phyloP scores from a whole-genome alignment of 495 filamentous ascomycete genomes.

The Xylona heveae region DNA sequence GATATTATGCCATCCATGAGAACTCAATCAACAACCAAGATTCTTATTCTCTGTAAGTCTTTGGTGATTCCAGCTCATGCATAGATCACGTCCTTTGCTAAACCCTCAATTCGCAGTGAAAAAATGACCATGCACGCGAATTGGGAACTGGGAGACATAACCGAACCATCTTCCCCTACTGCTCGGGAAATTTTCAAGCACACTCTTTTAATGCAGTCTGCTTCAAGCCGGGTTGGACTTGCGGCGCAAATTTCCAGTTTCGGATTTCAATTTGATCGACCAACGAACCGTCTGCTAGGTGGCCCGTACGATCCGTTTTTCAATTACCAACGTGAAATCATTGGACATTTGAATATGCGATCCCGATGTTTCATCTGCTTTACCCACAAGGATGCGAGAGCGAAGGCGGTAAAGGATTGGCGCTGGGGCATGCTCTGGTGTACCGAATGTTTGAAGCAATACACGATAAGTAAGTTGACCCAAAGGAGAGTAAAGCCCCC shows the following conservation, averaged over 20 bases:
- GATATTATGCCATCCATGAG: too few relatives aligned
- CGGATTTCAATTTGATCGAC: neutral
- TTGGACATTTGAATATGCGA: neutral
- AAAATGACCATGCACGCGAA: too few relatives aligned
- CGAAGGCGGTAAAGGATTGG: neutral
- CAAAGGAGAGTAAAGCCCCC: too few relatives aligned
- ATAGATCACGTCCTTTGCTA: too few relatives aligned
- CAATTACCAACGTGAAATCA: conserved; percentile 2
- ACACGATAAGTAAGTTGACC: conserved; percentile 1
- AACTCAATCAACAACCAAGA: too few relatives aligned
- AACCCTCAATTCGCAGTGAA: too few relatives aligned
- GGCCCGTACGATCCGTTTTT: conserved; percentile 1
- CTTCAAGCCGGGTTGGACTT: neutral
- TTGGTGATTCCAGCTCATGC: too few relatives aligned
- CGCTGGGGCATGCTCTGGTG: neutral
- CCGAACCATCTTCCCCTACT: too few relatives aligned
- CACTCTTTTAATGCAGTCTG: too few relatives aligned
- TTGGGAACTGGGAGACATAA: too few relatives aligned
- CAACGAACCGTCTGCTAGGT: neutral
- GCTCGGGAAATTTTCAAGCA: too few relatives aligned
- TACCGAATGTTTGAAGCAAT: neutral
- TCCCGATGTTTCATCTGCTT: neutral
- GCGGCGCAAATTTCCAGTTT: neutral
- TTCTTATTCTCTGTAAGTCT: too few relatives aligned
- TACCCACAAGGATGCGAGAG: neutral